A percentile compares a stretch with the other conserved stretches of the same genome.
Evolutionary conservation across 495 filamentous ascomycete species (phyloP).

Genomic region (Neurospora sp.): DNA sequence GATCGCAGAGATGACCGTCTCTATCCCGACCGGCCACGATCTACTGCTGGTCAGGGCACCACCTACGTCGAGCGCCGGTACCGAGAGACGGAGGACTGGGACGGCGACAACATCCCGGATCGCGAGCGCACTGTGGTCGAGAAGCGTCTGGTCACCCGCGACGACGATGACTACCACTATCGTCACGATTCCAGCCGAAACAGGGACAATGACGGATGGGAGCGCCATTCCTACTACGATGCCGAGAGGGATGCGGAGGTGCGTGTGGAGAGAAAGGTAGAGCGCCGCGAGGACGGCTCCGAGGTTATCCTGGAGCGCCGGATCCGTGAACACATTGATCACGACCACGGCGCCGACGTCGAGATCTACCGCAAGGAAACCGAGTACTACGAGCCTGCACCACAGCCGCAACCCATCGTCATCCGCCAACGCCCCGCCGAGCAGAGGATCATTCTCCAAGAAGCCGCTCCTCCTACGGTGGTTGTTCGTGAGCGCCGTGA

Average conservation of each 20-base stretch:
- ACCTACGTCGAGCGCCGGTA: conserved; percentile 24
- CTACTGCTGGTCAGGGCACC: conserved; percentile 31
- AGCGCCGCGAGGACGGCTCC: conserved; percentile 32
- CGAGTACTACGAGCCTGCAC: conserved; percentile 53
- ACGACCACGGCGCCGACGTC: conserved; percentile 38
- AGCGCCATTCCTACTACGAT: conserved; percentile 32
- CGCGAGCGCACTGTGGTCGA: conserved; percentile 20
- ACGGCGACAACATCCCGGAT: conserved; percentile 20
- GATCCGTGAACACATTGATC: conserved; percentile 32
- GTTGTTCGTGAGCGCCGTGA: conserved; percentile 54
- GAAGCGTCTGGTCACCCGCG: conserved; percentile 20
- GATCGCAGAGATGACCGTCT: conserved; percentile 37
- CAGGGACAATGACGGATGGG: conserved; percentile 27
- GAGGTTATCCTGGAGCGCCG: conserved; percentile 40
- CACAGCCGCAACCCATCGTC: conserved; percentile 50
- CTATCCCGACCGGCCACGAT: conserved; percentile 37
- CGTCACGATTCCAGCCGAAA: conserved; percentile 8
- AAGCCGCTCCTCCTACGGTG: conserved; percentile 54
- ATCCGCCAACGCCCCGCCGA: conserved; percentile 53
- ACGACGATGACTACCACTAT: conserved; percentile 19
- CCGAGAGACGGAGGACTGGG: conserved; percentile 36
- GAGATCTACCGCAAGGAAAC: conserved; percentile 57
- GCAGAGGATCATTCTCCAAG: conserved; percentile 65
- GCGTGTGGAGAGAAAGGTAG: conserved; percentile 33
- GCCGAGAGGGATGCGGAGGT: conserved; percentile 30